These are phyloP conservation scores for Dictyostelium discoideum DNA, from an alignment of 78 protist species.

Conservation along the genomic window dicty_2.7 NC_007089.4:4259501-4260000, in stretches of 20 bases:
- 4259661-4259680: not conserved
- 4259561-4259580: not conserved
- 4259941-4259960: not conserved
- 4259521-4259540: too few species aligned
- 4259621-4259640: not conserved
- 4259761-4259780: not conserved
- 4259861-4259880: not conserved
- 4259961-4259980: not conserved
- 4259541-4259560: too few species aligned
- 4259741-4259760: not conserved
- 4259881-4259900: not conserved
- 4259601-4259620: conserved; percentile 14
- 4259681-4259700: conserved; percentile 7
- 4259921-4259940: not conserved
- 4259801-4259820: not conserved
- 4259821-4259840: not conserved
- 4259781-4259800: not conserved
- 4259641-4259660: not conserved
- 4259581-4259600: not conserved
- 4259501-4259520: too few species aligned
- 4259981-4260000: not conserved
- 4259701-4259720: not conserved
- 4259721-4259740: not conserved
- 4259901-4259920: not conserved
- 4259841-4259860: not conserved